Evolutionary conservation across 139 green algal genomes (phyloP).

Genomic region (Pedinophyceae sp.): DNA sequence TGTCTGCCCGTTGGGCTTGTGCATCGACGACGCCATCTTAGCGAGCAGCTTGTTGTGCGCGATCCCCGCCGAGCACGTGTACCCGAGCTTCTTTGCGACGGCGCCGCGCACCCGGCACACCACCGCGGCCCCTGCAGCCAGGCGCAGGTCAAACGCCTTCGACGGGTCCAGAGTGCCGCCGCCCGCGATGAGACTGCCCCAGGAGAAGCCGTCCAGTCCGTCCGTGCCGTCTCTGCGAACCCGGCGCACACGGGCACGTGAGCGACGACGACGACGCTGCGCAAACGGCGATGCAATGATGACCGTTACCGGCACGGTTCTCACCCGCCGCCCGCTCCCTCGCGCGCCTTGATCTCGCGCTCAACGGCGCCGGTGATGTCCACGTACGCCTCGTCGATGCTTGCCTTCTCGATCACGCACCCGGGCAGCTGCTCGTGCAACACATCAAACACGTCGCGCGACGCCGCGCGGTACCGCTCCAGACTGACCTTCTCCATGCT

Average conservation of each 20-base stretch:
- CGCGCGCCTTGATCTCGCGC: not conserved
- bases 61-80: slow-evolving; percentile 43
- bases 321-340: not conserved
- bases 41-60: slow-evolving; percentile 72
- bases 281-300: slow-evolving; percentile 7
- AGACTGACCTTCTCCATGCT: slow-evolving; percentile 60
- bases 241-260: not conserved
- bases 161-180: slow-evolving; percentile 20
- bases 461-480: slow-evolving; percentile 41
- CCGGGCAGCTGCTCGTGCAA: slow-evolving; percentile 21
- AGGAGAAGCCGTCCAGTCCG: slow-evolving; percentile 17
- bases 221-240: not conserved
- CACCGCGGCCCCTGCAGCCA: slow-evolving; percentile 40
- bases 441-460: slow-evolving; percentile 16
- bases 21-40: slow-evolving; percentile 63
- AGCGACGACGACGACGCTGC: slow-evolving; percentile 2
- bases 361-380: slow-evolving; percentile 46
- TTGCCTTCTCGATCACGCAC: slow-evolving; percentile 48
- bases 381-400: slow-evolving; percentile 84
- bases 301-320: not conserved
- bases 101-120: slow-evolving; percentile 30
- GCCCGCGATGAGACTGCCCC: slow-evolving; percentile 34
- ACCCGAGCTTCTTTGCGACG: slow-evolving; percentile 39
- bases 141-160: slow-evolving; percentile 36
- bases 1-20: slow-evolving; percentile 83